Evolutionary conservation across 495 filamentous ascomycete genomes (phyloP).

Genomic region (Baudoinia panamericana): DNA sequence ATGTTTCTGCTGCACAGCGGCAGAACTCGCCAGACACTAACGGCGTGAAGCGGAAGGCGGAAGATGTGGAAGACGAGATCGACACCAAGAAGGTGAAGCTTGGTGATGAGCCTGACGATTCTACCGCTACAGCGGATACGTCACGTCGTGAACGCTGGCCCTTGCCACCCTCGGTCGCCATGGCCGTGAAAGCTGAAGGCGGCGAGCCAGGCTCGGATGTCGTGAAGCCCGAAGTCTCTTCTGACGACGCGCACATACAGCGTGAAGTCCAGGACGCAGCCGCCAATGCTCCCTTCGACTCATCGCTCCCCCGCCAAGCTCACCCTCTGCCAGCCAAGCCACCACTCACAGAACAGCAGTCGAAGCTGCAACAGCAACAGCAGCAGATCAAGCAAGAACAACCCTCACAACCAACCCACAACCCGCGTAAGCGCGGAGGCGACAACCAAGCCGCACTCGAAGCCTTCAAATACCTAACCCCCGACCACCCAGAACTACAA

Average conservation of each 20-base stretch:
- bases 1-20: slow-evolving; percentile 16
- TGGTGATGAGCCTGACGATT: slow-evolving; percentile 8
- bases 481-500: slow-evolving; percentile 58
- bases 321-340: not conserved
- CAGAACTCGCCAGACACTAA: slow-evolving; percentile 12
- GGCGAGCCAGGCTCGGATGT: slow-evolving; percentile 18
- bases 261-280: slow-evolving; percentile 21
- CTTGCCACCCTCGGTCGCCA: slow-evolving; percentile 27
- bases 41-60: slow-evolving; percentile 20
- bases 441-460: slow-evolving; percentile 47
- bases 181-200: slow-evolving; percentile 25
- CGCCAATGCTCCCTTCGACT: slow-evolving; percentile 5
- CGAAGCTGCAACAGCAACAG: too few relatives aligned
- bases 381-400: not conserved
- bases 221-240: not conserved
- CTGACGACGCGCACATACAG: slow-evolving; percentile 4
- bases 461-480: slow-evolving; percentile 75
- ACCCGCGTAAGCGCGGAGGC: slow-evolving; percentile 22
- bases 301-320: not conserved
- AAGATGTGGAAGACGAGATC: slow-evolving; percentile 26
- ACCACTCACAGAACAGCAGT: not conserved
- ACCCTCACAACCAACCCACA: slow-evolving; percentile 16
- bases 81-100: slow-evolving; percentile 4
- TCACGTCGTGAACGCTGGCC: slow-evolving; percentile 7
- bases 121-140: not conserved